phyloP scores from a whole-genome alignment of 2,329 filamentous ascomycete species.

The Colletotrichum echinochloae region DNA sequence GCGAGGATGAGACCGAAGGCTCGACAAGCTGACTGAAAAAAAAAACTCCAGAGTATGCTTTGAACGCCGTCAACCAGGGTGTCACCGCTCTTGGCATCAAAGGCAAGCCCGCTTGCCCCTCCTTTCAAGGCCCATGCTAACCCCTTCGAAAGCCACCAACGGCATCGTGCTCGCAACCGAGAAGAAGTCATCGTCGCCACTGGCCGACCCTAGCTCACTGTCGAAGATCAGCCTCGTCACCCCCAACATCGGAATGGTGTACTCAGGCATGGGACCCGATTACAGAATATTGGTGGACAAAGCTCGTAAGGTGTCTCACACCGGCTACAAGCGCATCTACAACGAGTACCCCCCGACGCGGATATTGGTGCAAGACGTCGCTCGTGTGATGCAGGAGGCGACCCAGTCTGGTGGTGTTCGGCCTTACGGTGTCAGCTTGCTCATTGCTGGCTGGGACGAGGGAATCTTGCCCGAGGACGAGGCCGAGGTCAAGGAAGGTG shows the following conservation, averaged over 20 bases:
- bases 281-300: conserved; percentile 98
- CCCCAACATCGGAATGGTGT: conserved; percentile 99
- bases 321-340: conserved; percentile 99
- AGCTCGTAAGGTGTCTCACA: conserved; percentile 97
- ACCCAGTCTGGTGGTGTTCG: conserved; percentile 98
- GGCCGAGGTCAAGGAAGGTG: conserved; percentile 64
- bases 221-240: conserved; percentile 99
- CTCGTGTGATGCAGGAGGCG: conserved; percentile 97
- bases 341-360: conserved; percentile 99
- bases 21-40: conserved; percentile 35
- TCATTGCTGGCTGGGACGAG: conserved; percentile 98
- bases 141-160: conserved; percentile 80
- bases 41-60: conserved; percentile 85
- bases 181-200: conserved; percentile 98
- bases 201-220: conserved; percentile 93
- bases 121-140: conserved; percentile 42
- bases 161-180: conserved; percentile 98
- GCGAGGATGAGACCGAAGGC: not conserved
- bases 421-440: conserved; percentile 94
- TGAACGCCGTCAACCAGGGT: conserved; percentile 99
- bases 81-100: conserved; percentile 99
- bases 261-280: conserved; percentile 98
- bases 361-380: conserved; percentile 98
- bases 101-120: conserved; percentile 65
- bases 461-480: conserved; percentile 89